These are phyloP conservation scores for Aspergillus leporis DNA, from an alignment of 495 filamentous ascomycete genomes.

Conservation along the genomic window DNA sequence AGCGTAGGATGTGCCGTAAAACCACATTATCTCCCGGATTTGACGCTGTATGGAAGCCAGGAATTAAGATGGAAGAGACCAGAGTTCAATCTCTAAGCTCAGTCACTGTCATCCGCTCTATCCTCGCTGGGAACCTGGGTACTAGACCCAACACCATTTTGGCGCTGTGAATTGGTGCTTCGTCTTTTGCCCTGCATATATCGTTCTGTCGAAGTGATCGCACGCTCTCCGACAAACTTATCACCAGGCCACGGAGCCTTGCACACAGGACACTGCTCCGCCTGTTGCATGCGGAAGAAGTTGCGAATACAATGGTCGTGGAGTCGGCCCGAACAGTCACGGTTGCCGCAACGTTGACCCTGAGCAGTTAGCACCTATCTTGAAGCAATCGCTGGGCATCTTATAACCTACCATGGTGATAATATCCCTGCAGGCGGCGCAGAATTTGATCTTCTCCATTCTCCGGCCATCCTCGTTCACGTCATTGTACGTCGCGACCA, in stretches of 20 bases:
- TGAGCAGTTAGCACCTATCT: conserved; percentile 23
- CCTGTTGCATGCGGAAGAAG: conserved; percentile 66
- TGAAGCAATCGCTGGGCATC: neutral
- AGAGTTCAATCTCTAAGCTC: neutral
- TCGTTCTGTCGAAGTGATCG: conserved; percentile 43
- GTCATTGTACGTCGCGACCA: conserved; percentile 84
- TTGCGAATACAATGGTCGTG: conserved; percentile 76
- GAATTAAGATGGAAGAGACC: neutral
- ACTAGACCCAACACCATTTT: conserved; percentile 14
- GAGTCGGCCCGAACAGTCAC: conserved; percentile 66
- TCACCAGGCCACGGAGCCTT: conserved; percentile 69
- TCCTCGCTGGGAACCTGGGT: conserved; percentile 10
- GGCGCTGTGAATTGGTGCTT: conserved; percentile 24
- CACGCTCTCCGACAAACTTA: conserved; percentile 80
- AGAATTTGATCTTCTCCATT: conserved; percentile 73
- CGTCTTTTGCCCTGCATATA: conserved; percentile 32
- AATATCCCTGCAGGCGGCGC: conserved; percentile 86
- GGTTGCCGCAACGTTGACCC: conserved; percentile 78
- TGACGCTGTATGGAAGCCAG: neutral
- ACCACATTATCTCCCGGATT: neutral
- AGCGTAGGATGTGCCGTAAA: too few species aligned
- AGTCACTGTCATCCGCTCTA: conserved; percentile 10
- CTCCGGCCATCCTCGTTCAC: conserved; percentile 47
- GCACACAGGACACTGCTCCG: conserved; percentile 73
- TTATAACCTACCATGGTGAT: conserved; percentile 65